A percentile compares a stretch with the other conserved stretches of the same genome.
Conservation (phyloP, 1,139 yeast species). For the Hansenula anomala region DNA sequence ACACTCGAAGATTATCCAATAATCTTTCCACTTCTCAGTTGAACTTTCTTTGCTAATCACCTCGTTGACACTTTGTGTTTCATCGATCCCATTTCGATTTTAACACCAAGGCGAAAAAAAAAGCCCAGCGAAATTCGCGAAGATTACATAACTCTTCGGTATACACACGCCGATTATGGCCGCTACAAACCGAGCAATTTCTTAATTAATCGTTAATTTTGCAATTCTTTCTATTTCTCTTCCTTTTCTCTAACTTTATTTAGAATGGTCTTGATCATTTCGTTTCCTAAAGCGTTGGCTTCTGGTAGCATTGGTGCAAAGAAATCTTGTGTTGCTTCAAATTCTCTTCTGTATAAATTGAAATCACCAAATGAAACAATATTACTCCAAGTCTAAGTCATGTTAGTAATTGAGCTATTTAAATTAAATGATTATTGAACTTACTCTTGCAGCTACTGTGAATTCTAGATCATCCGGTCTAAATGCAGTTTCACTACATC, state of each 20-base stretch:
- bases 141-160: too few relatives aligned
- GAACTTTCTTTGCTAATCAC: background rate
- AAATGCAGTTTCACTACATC: conserved; percentile 61
- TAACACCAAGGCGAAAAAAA: background rate
- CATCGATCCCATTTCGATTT: background rate
- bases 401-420: background rate
- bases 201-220: too few relatives aligned
- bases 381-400: conserved; percentile 63
- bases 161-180: too few relatives aligned
- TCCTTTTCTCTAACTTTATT: background rate
- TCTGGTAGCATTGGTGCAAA: conserved; percentile 85
- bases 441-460: conserved; percentile 62
- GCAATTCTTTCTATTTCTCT: too few relatives aligned
- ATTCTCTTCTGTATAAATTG: conserved; percentile 63
- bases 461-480: conserved; percentile 85
- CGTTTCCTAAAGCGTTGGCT: conserved; percentile 89
- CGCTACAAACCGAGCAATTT: too few relatives aligned
- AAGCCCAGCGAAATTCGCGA: too few relatives aligned
- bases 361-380: conserved; percentile 76
- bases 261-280: conserved; percentile 86
- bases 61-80: background rate
- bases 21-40: background rate
- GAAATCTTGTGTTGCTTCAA: conserved; percentile 74
- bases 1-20: too few relatives aligned
- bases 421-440: background rate